Conservation (phyloP, 2,329 filamentous ascomycete species). For the Colletotrichum tamarilloi region DNA sequence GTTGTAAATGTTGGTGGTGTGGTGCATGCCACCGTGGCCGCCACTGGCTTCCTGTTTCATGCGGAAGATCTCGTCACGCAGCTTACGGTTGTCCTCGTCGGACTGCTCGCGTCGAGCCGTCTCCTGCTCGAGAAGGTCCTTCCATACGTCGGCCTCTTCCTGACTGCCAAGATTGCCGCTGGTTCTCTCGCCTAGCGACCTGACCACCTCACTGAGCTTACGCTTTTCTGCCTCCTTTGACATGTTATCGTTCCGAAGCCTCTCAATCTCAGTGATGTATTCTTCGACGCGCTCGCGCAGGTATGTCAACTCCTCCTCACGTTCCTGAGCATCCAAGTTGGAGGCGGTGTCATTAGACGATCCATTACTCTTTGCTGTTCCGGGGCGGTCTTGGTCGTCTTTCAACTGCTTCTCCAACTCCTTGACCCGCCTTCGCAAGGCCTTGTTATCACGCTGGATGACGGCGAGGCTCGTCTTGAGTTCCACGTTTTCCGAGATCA, state of each 20-base stretch:
- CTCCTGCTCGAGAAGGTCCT: constrained; percentile 93
- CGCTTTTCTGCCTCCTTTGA: constrained; percentile 87
- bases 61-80: constrained; percentile 86
- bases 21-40: constrained; percentile 55
- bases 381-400: constrained; percentile 71
- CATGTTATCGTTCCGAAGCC: constrained; percentile 81
- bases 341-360: constrained; percentile 68
- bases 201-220: constrained; percentile 84
- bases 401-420: constrained; percentile 86
- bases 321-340: constrained; percentile 71
- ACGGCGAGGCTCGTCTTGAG: constrained; percentile 91
- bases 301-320: constrained; percentile 88
- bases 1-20: constrained; percentile 75
- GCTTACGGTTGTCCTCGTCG: constrained; percentile 86
- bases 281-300: constrained; percentile 88
- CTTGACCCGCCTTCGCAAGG: constrained; percentile 81
- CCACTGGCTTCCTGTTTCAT: constrained; percentile 69
- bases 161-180: constrained; percentile 64
- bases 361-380: constrained; percentile 66
- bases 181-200: constrained; percentile 61
- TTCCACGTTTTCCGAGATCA: constrained; percentile 97
- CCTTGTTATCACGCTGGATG: constrained; percentile 90
- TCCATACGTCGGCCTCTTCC: constrained; percentile 87
- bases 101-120: constrained; percentile 88
- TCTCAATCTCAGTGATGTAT: constrained; percentile 85